Evolutionary conservation across 2,329 filamentous ascomycete species (phyloP).

Genomic region (Calonectria ilicicola): DNA sequence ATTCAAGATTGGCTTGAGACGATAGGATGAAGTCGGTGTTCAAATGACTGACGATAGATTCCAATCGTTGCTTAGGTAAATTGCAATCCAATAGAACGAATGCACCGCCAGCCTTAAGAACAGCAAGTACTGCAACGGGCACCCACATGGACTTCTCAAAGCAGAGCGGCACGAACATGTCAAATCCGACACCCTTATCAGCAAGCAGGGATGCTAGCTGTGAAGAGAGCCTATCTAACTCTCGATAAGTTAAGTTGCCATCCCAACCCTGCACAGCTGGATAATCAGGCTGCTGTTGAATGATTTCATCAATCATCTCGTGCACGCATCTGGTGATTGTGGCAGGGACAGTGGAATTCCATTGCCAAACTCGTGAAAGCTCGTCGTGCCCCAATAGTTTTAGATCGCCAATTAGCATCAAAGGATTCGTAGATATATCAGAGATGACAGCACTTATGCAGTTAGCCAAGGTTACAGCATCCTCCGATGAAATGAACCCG

Average conservation of each 20-base stretch:
- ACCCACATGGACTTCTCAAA: constrained; percentile 41
- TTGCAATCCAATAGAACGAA: constrained; percentile 34
- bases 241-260: constrained; percentile 51
- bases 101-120: constrained; percentile 41
- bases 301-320: constrained; percentile 17
- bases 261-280: constrained; percentile 39
- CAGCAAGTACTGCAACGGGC: constrained; percentile 36
- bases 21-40: background rate
- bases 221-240: constrained; percentile 53
- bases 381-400: constrained; percentile 16
- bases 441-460: background rate
- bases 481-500: background rate
- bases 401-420: background rate
- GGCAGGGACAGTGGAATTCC: constrained; percentile 20
- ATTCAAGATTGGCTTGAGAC: background rate
- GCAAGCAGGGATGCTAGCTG: constrained; percentile 51
- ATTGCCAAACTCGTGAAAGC: constrained; percentile 29
- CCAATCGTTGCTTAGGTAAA: constrained; percentile 22
- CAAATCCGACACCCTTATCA: constrained; percentile 40
- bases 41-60: constrained; percentile 13
- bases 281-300: constrained; percentile 21
- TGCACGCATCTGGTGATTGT: constrained; percentile 35
- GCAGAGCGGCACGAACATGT: constrained; percentile 26
- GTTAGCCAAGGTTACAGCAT: background rate
- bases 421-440: background rate